Evolutionary conservation across 78 protist species (phyloP), one percentile per base, ranked within the genome.

Genomic region (Dictyostelium capitatum): DNA sequence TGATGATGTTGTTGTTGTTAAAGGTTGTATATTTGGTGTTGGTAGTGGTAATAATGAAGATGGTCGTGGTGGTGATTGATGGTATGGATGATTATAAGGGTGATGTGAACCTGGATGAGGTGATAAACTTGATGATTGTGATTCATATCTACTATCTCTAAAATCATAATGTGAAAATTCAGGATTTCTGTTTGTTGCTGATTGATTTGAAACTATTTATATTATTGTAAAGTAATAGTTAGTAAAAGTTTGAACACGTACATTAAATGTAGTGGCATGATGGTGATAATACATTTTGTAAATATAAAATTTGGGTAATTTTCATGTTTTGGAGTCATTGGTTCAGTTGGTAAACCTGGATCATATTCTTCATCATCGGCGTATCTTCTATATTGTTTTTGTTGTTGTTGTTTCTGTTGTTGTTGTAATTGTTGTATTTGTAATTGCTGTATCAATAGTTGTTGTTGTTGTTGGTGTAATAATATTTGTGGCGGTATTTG

Each of bases 281-380:
- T n/a, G n/a, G n/a, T n/a, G n/a, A n/a, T 14, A 20, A 41, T 72
- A 73, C 79, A 46, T 17, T 79, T 79, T 30, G 65, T n/a, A 79
- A 43, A 79, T 25, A 56, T 32, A 79, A 79, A 74, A 50, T 87
- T 48, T 57, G 93, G 93, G 51, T 77, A 77, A 4, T 20, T 17
- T 19, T 77, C 93, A 15, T 47, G 37, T 12, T 41, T 25, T 17
- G 93, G 93, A 17, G 93, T 64, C 9, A 43, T 2, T 28, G 93
- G 74, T 30, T 87, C 93, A 0, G 93, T 87, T 59, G 93, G 93
- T 30, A 77, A 11, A 11, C 9, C 25, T 50, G 93, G 93, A 32
- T 87, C 84, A 64, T 87, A 87, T 30, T 57, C 8, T 6, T 48
- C 48, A 6, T 30, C 25, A 25, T 37, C 43, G 2, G 43, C 43